Conservation (phyloP, 768 basidiomycete genomes). For the Agrocybe pediades region DNA sequence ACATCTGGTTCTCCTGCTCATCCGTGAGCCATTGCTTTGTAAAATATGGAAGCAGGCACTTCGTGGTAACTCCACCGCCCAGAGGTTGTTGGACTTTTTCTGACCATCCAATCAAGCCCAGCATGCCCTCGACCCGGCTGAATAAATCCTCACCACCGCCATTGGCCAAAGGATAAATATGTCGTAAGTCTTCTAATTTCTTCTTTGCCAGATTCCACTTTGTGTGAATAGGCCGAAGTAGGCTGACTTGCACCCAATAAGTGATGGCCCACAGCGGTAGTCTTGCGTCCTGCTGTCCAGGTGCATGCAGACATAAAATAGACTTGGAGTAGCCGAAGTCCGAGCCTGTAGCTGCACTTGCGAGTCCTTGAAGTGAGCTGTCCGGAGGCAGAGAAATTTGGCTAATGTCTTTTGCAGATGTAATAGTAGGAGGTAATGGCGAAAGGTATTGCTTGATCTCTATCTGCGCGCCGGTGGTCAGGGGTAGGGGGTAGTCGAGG, state of each 20-base stretch:
- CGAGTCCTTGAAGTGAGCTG: too few species aligned
- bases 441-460: neutral
- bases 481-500: neutral
- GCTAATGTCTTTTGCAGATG: too few species aligned
- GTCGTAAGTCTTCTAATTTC: neutral
- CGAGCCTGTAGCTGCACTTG: neutral
- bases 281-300: neutral
- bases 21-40: neutral
- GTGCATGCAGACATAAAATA: neutral
- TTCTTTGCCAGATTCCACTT: neutral
- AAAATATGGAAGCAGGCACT: neutral
- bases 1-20: constrained; percentile 1
- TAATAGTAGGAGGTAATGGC: neutral
- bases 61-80: neutral
- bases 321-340: too few species aligned
- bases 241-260: neutral
- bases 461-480: neutral
- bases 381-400: too few species aligned
- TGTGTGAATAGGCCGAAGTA: neutral
- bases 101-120: neutral
- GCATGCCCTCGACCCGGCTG: neutral
- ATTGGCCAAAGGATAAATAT: too few species aligned
- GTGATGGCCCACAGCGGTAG: neutral
- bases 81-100: neutral
- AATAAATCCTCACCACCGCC: neutral